Conservation (phyloP, 768 basidiomycete genomes). For the Polyporus arcularius region DNA sequence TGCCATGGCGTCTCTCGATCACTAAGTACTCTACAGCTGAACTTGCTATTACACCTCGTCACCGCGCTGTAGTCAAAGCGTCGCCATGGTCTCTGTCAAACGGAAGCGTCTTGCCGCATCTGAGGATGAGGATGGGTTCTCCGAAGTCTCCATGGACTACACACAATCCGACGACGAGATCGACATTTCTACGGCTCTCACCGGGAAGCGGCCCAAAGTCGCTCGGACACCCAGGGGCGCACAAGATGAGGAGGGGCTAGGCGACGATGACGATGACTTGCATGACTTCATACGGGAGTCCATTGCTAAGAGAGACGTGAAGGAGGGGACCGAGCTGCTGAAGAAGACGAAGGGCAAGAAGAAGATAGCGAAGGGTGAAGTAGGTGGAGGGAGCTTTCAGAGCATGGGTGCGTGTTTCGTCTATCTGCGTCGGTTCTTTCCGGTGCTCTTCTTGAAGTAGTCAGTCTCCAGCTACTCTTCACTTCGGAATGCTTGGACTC, state of each 20-base stretch:
- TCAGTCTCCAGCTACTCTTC: not conserved
- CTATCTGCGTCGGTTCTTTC: too few relatives aligned
- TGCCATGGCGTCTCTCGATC: constrained; percentile 1
- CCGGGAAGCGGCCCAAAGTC: constrained; percentile 33
- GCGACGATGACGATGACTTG: constrained; percentile 55
- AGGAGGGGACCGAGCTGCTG: constrained; percentile 72
- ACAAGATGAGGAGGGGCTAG: constrained; percentile 27
- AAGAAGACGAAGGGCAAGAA: constrained; percentile 77
- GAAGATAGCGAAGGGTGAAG: constrained; percentile 71
- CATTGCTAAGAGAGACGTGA: constrained; percentile 71
- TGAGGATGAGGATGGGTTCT: constrained; percentile 6
- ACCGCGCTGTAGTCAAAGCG: not conserved
- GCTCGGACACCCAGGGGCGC: not conserved
- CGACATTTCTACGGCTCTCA: constrained; percentile 66
- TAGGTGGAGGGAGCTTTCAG: constrained; percentile 94
- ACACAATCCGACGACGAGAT: constrained; percentile 39
- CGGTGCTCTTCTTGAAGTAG: not conserved
- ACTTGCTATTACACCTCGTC: too few relatives aligned
- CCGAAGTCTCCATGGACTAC: constrained; percentile 13
- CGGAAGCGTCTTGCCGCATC: constrained; percentile 9
- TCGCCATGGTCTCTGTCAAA: constrained; percentile 10
- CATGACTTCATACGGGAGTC: constrained; percentile 66
- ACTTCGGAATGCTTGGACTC: too few relatives aligned
- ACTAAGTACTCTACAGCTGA: too few relatives aligned
- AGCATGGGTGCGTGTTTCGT: constrained; percentile 74